Conservation (phyloP, 306 rosid species). For the Phaseolus lunatus region DNA sequence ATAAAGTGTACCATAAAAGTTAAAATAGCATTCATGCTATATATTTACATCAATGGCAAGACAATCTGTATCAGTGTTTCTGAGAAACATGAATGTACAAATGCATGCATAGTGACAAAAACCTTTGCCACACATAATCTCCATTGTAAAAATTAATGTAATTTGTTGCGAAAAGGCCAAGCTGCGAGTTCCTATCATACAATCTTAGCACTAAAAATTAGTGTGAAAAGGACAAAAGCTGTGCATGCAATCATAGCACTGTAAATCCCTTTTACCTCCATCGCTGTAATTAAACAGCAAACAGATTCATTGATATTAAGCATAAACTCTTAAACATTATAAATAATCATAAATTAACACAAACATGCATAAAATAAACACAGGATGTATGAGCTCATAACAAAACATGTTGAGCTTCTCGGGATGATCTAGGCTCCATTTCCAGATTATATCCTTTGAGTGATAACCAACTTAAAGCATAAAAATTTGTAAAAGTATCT, state of each 20-base stretch:
- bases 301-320: neutral
- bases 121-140: neutral
- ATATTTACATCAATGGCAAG: slow-evolving; percentile 12
- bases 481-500: neutral
- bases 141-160: neutral
- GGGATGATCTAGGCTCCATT: too few relatives aligned
- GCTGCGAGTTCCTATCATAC: slow-evolving; percentile 3
- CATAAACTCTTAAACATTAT: neutral
- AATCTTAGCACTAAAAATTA: neutral
- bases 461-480: neutral
- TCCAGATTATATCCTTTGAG: too few relatives aligned
- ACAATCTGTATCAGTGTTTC: neutral
- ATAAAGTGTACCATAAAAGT: neutral
- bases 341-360: neutral
- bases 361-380: neutral
- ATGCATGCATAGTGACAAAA: neutral
- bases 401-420: too few relatives aligned
- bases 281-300: neutral
- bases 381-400: too few relatives aligned
- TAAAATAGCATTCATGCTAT: slow-evolving; percentile 7
- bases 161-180: slow-evolving; percentile 1
- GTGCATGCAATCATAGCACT: neutral
- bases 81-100: neutral
- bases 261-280: neutral
- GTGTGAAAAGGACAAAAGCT: slow-evolving; percentile 9